Evolutionary conservation across 2,329 filamentous ascomycete species (phyloP).

Genomic region (Taxawa tesnikishii): DNA sequence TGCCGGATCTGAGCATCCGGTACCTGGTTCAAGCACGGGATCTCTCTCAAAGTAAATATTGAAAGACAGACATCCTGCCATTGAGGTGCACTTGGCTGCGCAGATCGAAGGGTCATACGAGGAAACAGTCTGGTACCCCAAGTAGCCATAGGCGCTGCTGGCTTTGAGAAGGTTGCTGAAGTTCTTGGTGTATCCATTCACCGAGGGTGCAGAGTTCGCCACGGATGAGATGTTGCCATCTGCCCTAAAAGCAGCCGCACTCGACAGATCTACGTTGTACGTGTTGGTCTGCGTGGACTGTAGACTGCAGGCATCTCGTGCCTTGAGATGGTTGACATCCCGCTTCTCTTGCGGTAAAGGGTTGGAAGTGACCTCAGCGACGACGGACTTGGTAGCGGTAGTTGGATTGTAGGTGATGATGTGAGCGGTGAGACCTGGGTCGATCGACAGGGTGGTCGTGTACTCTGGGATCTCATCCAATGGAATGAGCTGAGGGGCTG

Average conservation of each 20-base stretch:
- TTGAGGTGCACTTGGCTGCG: conserved; percentile 4
- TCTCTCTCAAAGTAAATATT: conserved; percentile 11
- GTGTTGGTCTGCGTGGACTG: too few species aligned
- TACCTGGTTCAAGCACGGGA: conserved; percentile 5
- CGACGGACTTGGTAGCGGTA: conserved; percentile 9
- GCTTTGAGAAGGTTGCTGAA: conserved; percentile 8
- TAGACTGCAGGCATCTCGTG: too few species aligned
- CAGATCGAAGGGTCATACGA: conserved; percentile 4
- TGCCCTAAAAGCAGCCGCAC: conserved; percentile 6
- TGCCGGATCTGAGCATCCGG: conserved; percentile 1
- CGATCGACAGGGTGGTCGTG: too few species aligned
- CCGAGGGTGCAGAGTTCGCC: conserved; percentile 8
- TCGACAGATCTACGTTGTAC: too few species aligned
- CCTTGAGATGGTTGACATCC: too few species aligned
- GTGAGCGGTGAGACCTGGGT: conserved; percentile 6
- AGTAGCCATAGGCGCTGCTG: conserved; percentile 10
- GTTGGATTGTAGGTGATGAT: conserved; percentile 11
- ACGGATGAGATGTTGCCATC: conserved; percentile 9
- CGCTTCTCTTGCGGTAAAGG: too few species aligned
- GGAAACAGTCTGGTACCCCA: conserved; percentile 6
- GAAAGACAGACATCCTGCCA: conserved; percentile 4
- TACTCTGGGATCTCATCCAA: conserved; percentile 11
- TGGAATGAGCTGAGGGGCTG: conserved; percentile 13
- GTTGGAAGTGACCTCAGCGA: conserved; percentile 10
- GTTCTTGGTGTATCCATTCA: conserved; percentile 9